Percentiles rank a stretch among this genome's conserved stretches.
phyloP scores from a whole-genome alignment of 257 asterid species.

The Euphrasia confusa region DNA sequence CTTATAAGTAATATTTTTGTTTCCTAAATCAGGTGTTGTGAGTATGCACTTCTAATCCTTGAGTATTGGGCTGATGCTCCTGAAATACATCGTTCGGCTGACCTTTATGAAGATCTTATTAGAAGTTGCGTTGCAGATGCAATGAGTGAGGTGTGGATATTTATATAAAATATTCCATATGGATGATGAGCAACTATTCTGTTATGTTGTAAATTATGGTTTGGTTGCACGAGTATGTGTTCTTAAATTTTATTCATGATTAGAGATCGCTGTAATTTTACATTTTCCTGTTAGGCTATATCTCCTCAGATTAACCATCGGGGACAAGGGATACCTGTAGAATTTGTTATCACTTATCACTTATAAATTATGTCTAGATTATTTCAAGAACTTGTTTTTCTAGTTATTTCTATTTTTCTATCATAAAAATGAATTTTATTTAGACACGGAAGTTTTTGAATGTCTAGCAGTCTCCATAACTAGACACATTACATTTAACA shows the following conservation, averaged over 20 bases:
- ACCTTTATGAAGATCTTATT: constrained; percentile 88
- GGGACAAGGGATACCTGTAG: constrained; percentile 71
- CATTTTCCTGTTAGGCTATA: constrained; percentile 15
- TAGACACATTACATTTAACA: constrained; percentile 31
- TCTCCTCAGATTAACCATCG: constrained; percentile 33
- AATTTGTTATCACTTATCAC: constrained; percentile 58
- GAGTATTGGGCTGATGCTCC: constrained; percentile 99
- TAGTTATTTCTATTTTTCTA: constrained; percentile 70
- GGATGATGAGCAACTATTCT: neutral
- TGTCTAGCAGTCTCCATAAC: constrained; percentile 15
- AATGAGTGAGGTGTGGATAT: constrained; percentile 78
- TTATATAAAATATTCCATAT: neutral
- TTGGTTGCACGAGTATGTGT: neutral
- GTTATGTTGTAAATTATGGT: neutral
- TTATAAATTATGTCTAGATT: constrained; percentile 70
- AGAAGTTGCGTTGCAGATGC: constrained; percentile 95
- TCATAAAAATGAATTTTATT: no score
- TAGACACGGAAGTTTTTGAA: constrained; percentile 40
- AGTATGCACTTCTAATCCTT: constrained; percentile 86
- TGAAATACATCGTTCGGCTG: constrained; percentile 94
- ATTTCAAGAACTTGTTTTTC: constrained; percentile 62
- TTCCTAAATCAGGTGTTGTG: constrained; percentile 71
- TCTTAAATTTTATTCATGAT: neutral
- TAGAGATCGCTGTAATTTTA: neutral
- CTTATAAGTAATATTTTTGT: constrained; percentile 21